These are phyloP conservation scores for Cryptococcus wingfieldii DNA, from an alignment of 1,284 basidiomycete genomes.

Conservation along the genomic window DNA sequence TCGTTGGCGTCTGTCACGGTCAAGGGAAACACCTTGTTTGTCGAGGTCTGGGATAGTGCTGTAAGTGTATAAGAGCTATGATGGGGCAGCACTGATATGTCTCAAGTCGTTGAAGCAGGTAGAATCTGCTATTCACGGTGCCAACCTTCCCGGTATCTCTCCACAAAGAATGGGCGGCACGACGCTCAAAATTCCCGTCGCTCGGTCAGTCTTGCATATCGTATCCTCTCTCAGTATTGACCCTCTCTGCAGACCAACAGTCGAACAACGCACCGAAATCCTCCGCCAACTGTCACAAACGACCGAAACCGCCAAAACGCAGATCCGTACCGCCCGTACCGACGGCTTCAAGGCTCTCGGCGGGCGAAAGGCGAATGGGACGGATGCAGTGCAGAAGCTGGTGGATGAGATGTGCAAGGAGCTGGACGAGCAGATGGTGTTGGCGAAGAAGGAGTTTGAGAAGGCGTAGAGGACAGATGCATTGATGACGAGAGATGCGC, in stretches of 20 bases:
- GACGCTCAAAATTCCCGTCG: conserved; percentile 40
- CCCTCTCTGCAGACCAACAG: conserved; percentile 28
- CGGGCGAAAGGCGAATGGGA: conserved; percentile 33
- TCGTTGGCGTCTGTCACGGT: conserved; percentile 44
- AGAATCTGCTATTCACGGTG: conserved; percentile 42
- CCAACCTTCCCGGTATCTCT: conserved; percentile 47
- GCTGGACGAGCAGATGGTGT: conserved; percentile 34
- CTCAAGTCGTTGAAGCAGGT: conserved; percentile 37
- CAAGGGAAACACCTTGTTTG: conserved; percentile 32
- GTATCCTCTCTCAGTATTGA: neutral
- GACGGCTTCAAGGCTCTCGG: conserved; percentile 44
- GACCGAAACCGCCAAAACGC: conserved; percentile 43
- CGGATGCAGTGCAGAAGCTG: conserved; percentile 41
- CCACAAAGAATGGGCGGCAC: conserved; percentile 35
- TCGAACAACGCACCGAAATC: conserved; percentile 38
- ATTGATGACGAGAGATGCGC: neutral
- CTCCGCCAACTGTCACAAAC: conserved; percentile 29
- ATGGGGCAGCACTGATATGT: neutral
- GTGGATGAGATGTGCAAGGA: conserved; percentile 36
- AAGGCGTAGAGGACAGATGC: conserved; percentile 27
- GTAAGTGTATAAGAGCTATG: conserved; percentile 16
- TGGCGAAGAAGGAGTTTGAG: conserved; percentile 48
- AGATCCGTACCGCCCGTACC: conserved; percentile 39
- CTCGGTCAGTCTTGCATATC: conserved; percentile 21
- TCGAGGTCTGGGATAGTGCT: conserved; percentile 44